A percentile compares a stretch with the other conserved stretches of the same genome.
phyloP scores from a whole-genome alignment of 768 basidiomycete species.

The Serendipita indica region DNA sequence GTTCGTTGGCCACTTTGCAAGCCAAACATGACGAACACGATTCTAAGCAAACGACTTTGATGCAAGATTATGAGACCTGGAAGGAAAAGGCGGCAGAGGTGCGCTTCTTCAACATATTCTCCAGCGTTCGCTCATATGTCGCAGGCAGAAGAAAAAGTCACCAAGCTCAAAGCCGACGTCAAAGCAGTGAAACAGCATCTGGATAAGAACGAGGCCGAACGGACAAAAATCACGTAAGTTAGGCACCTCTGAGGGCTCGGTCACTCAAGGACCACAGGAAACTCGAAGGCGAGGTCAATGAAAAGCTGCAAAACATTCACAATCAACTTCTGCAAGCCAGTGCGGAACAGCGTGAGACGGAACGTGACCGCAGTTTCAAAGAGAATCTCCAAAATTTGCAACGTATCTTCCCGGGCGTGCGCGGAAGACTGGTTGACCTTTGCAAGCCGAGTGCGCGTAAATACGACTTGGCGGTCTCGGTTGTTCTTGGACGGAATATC shows the following conservation, averaged over 20 bases:
- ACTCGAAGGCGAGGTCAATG: slow-evolving; percentile 81
- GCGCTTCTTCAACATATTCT: slow-evolving; percentile 14
- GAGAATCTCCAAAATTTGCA: slow-evolving; percentile 75
- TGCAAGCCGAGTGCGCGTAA: slow-evolving; percentile 89
- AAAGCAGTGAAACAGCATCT: slow-evolving; percentile 55
- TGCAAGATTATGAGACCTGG: slow-evolving; percentile 37
- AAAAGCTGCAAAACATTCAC: slow-evolving; percentile 72
- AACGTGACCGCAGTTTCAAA: slow-evolving; percentile 68
- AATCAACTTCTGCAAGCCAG: slow-evolving; percentile 80
- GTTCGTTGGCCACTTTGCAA: slow-evolving; percentile 47
- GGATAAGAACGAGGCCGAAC: slow-evolving; percentile 74
- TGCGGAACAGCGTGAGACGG: slow-evolving; percentile 73
- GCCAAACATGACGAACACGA: slow-evolving; percentile 55
- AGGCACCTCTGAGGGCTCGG: neutral
- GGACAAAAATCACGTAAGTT: slow-evolving; percentile 58
- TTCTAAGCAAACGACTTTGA: slow-evolving; percentile 40
- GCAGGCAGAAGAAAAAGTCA: slow-evolving; percentile 48
- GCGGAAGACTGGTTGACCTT: slow-evolving; percentile 82
- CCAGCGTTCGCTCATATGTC: neutral
- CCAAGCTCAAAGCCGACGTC: slow-evolving; percentile 44
- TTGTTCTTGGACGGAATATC: slow-evolving; percentile 84
- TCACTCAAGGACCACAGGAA: slow-evolving; percentile 35
- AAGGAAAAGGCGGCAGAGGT: slow-evolving; percentile 47
- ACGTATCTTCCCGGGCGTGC: slow-evolving; percentile 83
- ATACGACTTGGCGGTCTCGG: slow-evolving; percentile 82